Evolutionary conservation across 345 rosid species (phyloP).

Genomic region (Leavenworthia alabamica): DNA sequence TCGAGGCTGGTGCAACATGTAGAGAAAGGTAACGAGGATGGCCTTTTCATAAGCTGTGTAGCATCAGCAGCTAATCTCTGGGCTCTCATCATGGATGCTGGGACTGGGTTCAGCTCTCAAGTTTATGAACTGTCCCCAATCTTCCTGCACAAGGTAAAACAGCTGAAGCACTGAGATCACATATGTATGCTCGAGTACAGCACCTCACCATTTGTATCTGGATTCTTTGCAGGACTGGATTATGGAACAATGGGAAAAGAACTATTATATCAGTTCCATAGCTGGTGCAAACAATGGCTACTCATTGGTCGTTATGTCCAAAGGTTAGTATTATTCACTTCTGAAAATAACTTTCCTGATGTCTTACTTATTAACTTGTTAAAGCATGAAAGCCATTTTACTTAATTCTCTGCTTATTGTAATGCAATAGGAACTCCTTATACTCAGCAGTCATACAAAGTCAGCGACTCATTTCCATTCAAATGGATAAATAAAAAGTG

Average conservation of each 20-base stretch:
- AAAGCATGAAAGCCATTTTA: neutral
- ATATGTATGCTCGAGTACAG: neutral
- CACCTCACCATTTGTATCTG: too few relatives aligned
- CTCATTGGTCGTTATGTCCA: slow-evolving; percentile 91
- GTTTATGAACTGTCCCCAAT: slow-evolving; percentile 77
- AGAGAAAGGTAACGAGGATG: slow-evolving; percentile 89
- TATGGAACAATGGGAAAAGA: slow-evolving; percentile 98
- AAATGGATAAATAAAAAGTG: slow-evolving; percentile 97
- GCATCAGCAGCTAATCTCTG: slow-evolving; percentile 86
- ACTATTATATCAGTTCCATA: slow-evolving; percentile 78
- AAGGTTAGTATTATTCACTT: slow-evolving; percentile 60
- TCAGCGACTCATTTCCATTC: slow-evolving; percentile 83
- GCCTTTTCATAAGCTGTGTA: slow-evolving; percentile 75
- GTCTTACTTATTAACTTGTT: neutral
- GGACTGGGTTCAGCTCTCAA: slow-evolving; percentile 81
- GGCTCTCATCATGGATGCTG: slow-evolving; percentile 99
- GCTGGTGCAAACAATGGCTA: slow-evolving; percentile 82
- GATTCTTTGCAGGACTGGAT: slow-evolving; percentile 78
- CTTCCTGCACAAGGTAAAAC: slow-evolving; percentile 80
- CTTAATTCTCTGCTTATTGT: neutral
- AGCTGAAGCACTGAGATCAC: neutral
- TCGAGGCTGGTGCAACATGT: slow-evolving; percentile 67
- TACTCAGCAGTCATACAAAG: slow-evolving; percentile 93
- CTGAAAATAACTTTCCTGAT: too few relatives aligned
- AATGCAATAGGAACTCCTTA: slow-evolving; percentile 57